phyloP scores from a whole-genome alignment of 164 flowering plant genomes.

The Houttuynia cordata region DNA sequence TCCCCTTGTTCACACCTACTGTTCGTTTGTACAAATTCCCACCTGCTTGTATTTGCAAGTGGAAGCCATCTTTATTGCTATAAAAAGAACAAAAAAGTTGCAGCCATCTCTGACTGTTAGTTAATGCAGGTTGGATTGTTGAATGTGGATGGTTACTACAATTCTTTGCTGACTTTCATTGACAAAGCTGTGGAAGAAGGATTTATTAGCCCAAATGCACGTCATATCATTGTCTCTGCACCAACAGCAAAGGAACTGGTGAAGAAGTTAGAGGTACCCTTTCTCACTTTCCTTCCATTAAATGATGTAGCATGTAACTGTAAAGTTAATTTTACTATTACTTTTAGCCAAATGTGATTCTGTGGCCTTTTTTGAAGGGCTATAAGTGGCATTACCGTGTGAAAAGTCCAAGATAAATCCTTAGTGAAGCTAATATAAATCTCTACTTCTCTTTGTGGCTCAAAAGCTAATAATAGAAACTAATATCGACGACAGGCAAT shows the following conservation, averaged over 20 bases:
- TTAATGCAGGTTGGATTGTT: slow-evolving; percentile 48
- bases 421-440: no score
- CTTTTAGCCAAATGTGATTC: no score
- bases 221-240: slow-evolving; percentile 65
- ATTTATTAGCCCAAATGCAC: slow-evolving; percentile 51
- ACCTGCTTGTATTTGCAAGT: no score
- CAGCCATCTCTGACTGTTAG: neutral
- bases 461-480: neutral
- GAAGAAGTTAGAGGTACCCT: slow-evolving; percentile 58
- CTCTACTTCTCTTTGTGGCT: neutral
- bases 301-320: no score
- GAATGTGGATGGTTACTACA: slow-evolving; percentile 77
- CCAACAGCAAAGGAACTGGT: slow-evolving; percentile 55
- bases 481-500: neutral
- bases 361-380: no score
- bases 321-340: no score
- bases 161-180: slow-evolving; percentile 53
- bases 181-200: slow-evolving; percentile 80
- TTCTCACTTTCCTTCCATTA: neutral
- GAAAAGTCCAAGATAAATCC: no score
- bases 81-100: no score
- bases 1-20: neutral
- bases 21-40: neutral
- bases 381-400: no score
- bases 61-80: no score